Base-by-base conservation (phyloP, 2,329 filamentous ascomycete genomes). In the Tricladium varicosporioides region DNA sequence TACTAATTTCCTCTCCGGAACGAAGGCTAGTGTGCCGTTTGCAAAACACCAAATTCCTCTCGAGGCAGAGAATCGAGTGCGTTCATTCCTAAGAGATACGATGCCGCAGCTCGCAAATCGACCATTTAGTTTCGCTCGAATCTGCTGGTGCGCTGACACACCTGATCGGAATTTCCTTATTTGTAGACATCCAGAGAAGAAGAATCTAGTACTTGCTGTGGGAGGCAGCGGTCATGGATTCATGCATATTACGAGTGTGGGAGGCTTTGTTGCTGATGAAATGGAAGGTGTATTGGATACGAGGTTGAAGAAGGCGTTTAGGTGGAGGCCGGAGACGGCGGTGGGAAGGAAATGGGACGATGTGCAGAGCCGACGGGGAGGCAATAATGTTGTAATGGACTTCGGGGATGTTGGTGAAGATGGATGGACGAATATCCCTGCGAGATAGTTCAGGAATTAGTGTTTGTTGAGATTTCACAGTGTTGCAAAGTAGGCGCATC, bases 111-210 rank as follows among this genome's bases (percentile, higher is more conserved):
- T 83, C 4, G 74, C 76, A 0, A 65, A 75, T 2, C 74, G 80
- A 1, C 72, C 74, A 0, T 77, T 83, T 50, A 73, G 69, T 16
- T 81, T 79, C 58, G 78, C 78, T 7, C 71, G 79, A 14, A 77
- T 83, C 32, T 83, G 80, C 68, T 83, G 81, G 80, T 80, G 80
- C 62, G 76, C 80, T 0, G 81, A 84, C 62, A 83, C 80, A 0
- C 74, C 76, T 0, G 78, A 84, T 64, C 74, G 79, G 2, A 71
- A 76, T 16, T 83, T 82, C 54, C 65, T 84, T 15, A 80, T 84
- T 54, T 76, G 76, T 52, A 67, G 69, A 31, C 79, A 83, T 65
- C 78, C 79, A 0, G 68, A 73, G 10, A 69, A 74, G 51, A 59
- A 66, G 36, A 74, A 72, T 22, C 63, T 81, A 18, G 65, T 79